These are phyloP conservation scores for Blastomyces silverae DNA, from an alignment of 2,329 filamentous ascomycete genomes.

Conservation along the genomic window DNA sequence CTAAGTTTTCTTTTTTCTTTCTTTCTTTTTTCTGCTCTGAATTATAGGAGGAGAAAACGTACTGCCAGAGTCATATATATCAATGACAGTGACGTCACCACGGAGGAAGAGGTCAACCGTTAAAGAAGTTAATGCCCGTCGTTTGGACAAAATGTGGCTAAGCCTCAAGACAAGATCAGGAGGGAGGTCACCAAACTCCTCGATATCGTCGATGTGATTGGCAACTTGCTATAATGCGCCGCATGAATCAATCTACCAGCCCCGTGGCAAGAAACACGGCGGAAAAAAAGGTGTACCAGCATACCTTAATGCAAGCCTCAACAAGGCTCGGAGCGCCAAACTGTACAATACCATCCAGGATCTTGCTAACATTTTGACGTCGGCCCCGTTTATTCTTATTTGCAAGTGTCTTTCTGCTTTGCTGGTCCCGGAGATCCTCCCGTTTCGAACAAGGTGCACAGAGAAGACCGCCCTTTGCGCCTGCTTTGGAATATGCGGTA, in stretches of 20 bases:
- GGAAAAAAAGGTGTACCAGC: background rate
- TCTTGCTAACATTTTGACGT: conserved; percentile 72
- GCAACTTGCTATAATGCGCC: conserved; percentile 48
- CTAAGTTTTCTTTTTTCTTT: background rate
- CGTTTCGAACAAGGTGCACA: conserved; percentile 72
- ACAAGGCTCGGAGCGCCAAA: conserved; percentile 40
- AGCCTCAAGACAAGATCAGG: conserved; percentile 51
- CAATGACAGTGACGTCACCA: conserved; percentile 50
- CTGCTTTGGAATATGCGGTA: conserved; percentile 77
- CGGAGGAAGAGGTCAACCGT: conserved; percentile 44
- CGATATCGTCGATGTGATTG: conserved; percentile 56
- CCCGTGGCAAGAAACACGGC: background rate
- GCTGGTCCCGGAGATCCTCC: conserved; percentile 50
- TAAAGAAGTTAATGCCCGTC: conserved; percentile 49
- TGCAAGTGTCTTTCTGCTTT: conserved; percentile 53
- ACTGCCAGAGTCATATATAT: conserved; percentile 57
- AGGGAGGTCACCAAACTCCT: conserved; percentile 59
- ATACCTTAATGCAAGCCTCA: conserved; percentile 54
- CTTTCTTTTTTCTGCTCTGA: background rate
- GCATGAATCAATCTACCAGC: background rate
- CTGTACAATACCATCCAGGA: conserved; percentile 63
- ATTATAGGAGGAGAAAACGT: conserved; percentile 25
- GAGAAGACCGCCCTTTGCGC: conserved; percentile 76
- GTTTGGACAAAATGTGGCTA: conserved; percentile 58
- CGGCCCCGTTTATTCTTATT: conserved; percentile 55